Conservation (phyloP, 177 flowering plant genomes). For the Vitis hybrid region DNA sequence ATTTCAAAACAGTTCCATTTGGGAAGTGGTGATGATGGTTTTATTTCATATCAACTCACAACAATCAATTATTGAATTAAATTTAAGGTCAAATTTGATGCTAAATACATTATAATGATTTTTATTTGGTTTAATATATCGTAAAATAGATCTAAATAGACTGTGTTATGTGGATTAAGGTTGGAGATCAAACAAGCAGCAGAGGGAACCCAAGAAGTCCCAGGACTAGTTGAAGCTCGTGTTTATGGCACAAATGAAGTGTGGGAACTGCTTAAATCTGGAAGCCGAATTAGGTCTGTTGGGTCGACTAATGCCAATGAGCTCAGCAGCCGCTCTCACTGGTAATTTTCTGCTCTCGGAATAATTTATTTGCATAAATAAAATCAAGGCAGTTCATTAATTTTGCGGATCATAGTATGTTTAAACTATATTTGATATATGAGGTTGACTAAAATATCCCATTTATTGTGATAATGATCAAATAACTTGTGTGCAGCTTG, state of each 20-base stretch:
- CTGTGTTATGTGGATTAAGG: slow-evolving; percentile 31
- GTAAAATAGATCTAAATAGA: not conserved
- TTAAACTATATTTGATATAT: not conserved
- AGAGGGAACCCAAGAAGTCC: slow-evolving; percentile 85
- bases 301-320: slow-evolving; percentile 88
- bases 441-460: too few species aligned
- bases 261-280: slow-evolving; percentile 74
- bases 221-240: slow-evolving; percentile 72
- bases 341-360: slow-evolving; percentile 38
- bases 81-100: not conserved
- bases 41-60: not conserved
- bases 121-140: too few species aligned
- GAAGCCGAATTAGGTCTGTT: slow-evolving; percentile 73
- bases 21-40: not conserved
- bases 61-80: not conserved
- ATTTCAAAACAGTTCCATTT: not conserved
- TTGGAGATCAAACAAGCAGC: slow-evolving; percentile 85
- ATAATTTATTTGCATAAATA: not conserved
- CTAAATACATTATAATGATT: not conserved
- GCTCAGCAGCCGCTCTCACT: slow-evolving; percentile 91
- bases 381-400: not conserved
- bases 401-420: too few species aligned
- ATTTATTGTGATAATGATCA: not conserved
- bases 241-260: slow-evolving; percentile 66
- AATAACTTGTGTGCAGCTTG: not conserved